Evolutionary conservation across 768 basidiomycete genomes (phyloP), one percentile per base, ranked within the genome.

Genomic region (Pleurotus pulmonarius): DNA sequence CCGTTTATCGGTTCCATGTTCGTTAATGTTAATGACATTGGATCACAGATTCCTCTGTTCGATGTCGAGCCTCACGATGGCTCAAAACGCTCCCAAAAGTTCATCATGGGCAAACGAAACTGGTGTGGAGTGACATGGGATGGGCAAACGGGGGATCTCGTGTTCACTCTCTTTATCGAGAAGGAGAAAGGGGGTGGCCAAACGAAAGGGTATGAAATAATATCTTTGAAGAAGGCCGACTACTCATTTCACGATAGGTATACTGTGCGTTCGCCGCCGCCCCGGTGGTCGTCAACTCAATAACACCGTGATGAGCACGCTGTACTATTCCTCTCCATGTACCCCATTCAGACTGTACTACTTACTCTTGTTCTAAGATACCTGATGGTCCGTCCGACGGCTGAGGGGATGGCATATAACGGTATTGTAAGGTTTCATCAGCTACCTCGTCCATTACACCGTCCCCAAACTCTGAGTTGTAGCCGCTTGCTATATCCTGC

Each of bases 111-210:
- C 2, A 75, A 83, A 55, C 81, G 95, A 38, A 98, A 98, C 68
- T 98, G 92, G 86, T 89, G 90, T 64, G 78, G 79, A 38, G 83
- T 91, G 6, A 71, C 78, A 29, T 86, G 82, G 74, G 82, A 90
- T 44, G 63, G 68, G 12, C 51, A 63, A 2, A 79, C 80, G 4
- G 86, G 87, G 0, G 87, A 89, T 4, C 63, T 98, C 61, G 70
- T 82, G 6, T 98, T 91, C 60, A 89, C 93, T 61, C 83, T 98
- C 63, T 83, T 90, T 1, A 85, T 98, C 8, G 96, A 99, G 70
- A 89, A 81, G 61, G 76, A 78, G 60, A 94, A 92, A 65, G 96
- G 96, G 0, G 56, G 74, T 34, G 96, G 96, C 5, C 79, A 84
- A 58, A 98, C 93, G 20, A 79, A 85, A 60, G 85, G 88, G 89